Evolutionary conservation across 2,329 filamentous ascomycete species (phyloP).

Genomic region (Claviceps humidiphila): DNA sequence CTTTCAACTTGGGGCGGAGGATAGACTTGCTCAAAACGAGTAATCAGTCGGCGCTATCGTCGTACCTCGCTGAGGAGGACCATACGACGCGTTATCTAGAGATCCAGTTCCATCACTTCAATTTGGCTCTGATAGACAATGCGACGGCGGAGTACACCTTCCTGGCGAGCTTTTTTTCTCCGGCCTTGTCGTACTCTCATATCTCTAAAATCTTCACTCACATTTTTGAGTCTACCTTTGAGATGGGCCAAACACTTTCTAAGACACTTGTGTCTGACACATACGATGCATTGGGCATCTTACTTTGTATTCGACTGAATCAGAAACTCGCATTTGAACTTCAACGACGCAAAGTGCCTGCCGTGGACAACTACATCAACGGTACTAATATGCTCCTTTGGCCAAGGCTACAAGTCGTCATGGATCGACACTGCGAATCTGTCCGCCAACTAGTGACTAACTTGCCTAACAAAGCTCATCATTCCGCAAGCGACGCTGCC

Average conservation of each 20-base stretch:
- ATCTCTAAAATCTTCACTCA: slow-evolving; percentile 75
- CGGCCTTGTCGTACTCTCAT: slow-evolving; percentile 58
- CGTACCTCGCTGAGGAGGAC: slow-evolving; percentile 85
- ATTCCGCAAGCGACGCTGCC: slow-evolving; percentile 34
- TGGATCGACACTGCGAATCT: slow-evolving; percentile 86
- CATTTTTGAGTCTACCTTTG: slow-evolving; percentile 81
- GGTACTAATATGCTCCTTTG: slow-evolving; percentile 91
- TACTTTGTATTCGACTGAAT: slow-evolving; percentile 86
- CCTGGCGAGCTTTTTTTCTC: slow-evolving; percentile 76
- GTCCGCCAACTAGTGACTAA: slow-evolving; percentile 50
- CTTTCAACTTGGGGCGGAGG: slow-evolving; percentile 77
- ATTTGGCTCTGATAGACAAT: slow-evolving; percentile 86
- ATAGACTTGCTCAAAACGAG: slow-evolving; percentile 66
- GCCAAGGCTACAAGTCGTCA: slow-evolving; percentile 87
- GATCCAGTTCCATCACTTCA: slow-evolving; percentile 85
- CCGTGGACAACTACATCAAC: slow-evolving; percentile 84
- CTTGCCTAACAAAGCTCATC: slow-evolving; percentile 32
- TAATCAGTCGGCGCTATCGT: slow-evolving; percentile 65
- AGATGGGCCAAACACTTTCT: slow-evolving; percentile 66
- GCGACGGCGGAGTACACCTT: slow-evolving; percentile 92
- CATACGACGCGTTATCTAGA: slow-evolving; percentile 77
- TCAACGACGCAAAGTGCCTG: slow-evolving; percentile 79
- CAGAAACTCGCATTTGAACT: slow-evolving; percentile 91
- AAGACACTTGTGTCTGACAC: slow-evolving; percentile 64
- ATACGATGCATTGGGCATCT: slow-evolving; percentile 71